A percentile compares a stretch with the other conserved stretches of the same genome.
phyloP scores from a whole-genome alignment of 1,139 yeast species.

The Taphrina populina region DNA sequence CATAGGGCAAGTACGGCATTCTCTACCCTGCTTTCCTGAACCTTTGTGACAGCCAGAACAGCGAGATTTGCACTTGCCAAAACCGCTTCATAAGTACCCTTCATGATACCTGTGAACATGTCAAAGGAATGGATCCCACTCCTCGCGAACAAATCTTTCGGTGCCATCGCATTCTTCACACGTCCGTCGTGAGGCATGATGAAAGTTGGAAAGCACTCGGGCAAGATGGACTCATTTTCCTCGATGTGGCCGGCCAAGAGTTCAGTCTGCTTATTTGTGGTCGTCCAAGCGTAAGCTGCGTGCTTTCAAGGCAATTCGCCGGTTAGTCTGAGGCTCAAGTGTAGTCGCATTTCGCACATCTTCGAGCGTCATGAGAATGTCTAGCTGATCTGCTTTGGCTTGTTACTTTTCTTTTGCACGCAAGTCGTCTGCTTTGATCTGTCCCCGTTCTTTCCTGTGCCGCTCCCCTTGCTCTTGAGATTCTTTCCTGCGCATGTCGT shows the following conservation, averaged over 20 bases:
- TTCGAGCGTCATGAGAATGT: no score
- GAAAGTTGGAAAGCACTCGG: slow-evolving; percentile 18
- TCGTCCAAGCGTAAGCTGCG: no score
- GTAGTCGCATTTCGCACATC: no score
- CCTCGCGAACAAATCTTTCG: slow-evolving; percentile 12
- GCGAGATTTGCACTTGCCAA: slow-evolving; percentile 10
- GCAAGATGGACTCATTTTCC: background rate
- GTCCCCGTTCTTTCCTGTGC: no score
- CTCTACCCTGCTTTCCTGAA: background rate
- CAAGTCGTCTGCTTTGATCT: no score
- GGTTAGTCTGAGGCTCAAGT: no score
- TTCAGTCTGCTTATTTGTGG: no score
- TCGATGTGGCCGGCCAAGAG: slow-evolving; percentile 4
- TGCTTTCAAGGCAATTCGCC: no score
- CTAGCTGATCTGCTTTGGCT: no score
- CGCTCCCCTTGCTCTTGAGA: no score
- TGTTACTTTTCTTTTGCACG: no score
- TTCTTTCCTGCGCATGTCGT: no score
- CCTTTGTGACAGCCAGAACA: background rate
- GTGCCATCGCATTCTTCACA: background rate
- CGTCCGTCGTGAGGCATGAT: background rate
- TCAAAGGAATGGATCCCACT: slow-evolving; percentile 15
- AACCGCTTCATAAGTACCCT: background rate
- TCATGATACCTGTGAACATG: slow-evolving; percentile 12
- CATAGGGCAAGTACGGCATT: slow-evolving; percentile 6